Conservation (phyloP, 129 eudicot species). For the Flaveria ramosissima region DNA sequence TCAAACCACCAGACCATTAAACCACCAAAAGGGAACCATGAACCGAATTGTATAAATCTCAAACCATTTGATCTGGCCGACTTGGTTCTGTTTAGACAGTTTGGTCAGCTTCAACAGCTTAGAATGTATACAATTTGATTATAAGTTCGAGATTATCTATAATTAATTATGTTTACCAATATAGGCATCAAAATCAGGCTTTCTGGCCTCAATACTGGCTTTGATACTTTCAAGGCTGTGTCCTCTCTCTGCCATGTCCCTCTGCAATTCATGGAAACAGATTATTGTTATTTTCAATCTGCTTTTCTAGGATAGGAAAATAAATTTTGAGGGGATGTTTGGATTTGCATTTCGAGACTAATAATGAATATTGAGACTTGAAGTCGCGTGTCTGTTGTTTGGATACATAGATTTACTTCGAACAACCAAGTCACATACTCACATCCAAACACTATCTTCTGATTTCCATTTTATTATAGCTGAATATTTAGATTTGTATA, state of each 20-base stretch:
- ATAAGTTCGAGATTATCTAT: neutral
- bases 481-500: too few relatives aligned
- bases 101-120: neutral
- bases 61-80: neutral
- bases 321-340: neutral
- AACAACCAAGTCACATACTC: neutral
- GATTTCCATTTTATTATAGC: neutral
- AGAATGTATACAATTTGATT: too few relatives aligned
- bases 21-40: neutral
- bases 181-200: slow-evolving; percentile 97
- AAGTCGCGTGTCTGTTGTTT: neutral
- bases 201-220: slow-evolving; percentile 97
- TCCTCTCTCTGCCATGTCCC: slow-evolving; percentile 99
- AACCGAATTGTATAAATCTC: neutral
- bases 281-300: neutral
- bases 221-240: slow-evolving; percentile 99
- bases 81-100: neutral
- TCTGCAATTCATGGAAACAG: slow-evolving; percentile 47
- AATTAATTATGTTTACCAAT: slow-evolving; percentile 54
- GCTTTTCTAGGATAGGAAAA: neutral
- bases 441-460: neutral
- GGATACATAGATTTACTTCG: neutral
- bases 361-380: neutral
- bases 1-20: neutral
- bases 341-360: neutral